Evolutionary conservation across 495 filamentous ascomycete species (phyloP).

Genomic region (Penicillium crystallinum): DNA sequence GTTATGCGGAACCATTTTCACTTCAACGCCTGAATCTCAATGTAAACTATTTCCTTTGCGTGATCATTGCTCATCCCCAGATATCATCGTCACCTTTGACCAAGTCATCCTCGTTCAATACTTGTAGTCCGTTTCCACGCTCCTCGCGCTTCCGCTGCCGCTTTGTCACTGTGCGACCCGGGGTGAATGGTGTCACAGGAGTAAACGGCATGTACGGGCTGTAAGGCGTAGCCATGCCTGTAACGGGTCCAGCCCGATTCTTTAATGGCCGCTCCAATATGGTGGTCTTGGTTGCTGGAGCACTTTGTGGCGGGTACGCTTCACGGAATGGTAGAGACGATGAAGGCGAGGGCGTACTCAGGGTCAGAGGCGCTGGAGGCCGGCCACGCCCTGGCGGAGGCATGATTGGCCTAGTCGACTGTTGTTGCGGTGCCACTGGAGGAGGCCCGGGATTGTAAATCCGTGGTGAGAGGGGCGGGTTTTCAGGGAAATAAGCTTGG

Average conservation of each 20-base stretch:
- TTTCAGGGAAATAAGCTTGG: conserved; percentile 44
- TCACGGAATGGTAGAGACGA: conserved; percentile 55
- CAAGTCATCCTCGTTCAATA: conserved; percentile 42
- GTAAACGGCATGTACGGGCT: conserved; percentile 89
- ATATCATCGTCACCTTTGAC: conserved; percentile 53
- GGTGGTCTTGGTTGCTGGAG: conserved; percentile 67
- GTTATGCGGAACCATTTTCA: neutral
- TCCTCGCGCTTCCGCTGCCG: conserved; percentile 61
- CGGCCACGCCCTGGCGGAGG: conserved; percentile 18
- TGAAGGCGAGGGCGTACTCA: conserved; percentile 28
- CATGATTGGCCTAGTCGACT: conserved; percentile 13
- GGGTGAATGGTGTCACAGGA: conserved; percentile 82
- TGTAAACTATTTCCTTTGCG: neutral
- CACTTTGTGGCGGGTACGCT: conserved; percentile 48
- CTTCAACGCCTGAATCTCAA: neutral
- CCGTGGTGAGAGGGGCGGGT: conserved; percentile 52
- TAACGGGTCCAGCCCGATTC: conserved; percentile 56
- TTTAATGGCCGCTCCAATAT: conserved; percentile 64
- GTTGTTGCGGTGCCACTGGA: conserved; percentile 34
- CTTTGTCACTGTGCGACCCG: conserved; percentile 65
- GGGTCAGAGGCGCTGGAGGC: conserved; percentile 32
- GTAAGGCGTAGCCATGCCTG: conserved; percentile 76
- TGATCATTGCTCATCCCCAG: conserved; percentile 41
- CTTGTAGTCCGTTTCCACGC: conserved; percentile 34
- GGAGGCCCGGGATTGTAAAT: conserved; percentile 55